Percentiles rank a stretch among this genome's conserved stretches.
These are phyloP conservation scores for Gastroboletus turbinatus DNA, from an alignment of 1,284 basidiomycete genomes.

Conservation along the genomic window DNA sequence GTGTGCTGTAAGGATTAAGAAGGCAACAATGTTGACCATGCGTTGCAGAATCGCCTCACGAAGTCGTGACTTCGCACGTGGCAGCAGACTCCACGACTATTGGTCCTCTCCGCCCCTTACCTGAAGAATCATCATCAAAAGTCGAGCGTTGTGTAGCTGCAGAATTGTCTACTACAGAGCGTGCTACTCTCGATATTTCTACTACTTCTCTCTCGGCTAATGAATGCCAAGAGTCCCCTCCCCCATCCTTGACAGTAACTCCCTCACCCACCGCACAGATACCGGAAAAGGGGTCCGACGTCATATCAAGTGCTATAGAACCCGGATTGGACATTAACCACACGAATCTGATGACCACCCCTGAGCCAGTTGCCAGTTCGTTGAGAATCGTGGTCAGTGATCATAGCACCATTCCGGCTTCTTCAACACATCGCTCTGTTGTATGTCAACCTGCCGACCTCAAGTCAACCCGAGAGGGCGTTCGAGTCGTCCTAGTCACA, in stretches of 20 bases:
- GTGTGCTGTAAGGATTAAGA: background rate
- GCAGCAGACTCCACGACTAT: slow-evolving; percentile 5
- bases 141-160: slow-evolving; percentile 1
- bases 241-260: slow-evolving; percentile 9
- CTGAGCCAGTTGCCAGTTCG: slow-evolving; percentile 13
- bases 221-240: slow-evolving; percentile 9
- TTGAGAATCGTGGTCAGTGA: slow-evolving; percentile 35
- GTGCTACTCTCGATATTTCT: slow-evolving; percentile 8
- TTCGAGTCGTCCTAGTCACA: slow-evolving; percentile 60
- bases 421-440: slow-evolving; percentile 6
- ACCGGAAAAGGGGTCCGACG: slow-evolving; percentile 17
- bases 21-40: slow-evolving; percentile 12
- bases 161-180: slow-evolving; percentile 7
- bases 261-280: slow-evolving; percentile 14
- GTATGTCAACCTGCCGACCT: slow-evolving; percentile 32
- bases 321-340: slow-evolving; percentile 8
- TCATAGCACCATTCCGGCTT: slow-evolving; percentile 21
- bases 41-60: slow-evolving; percentile 16
- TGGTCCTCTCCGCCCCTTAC: slow-evolving; percentile 3
- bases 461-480: slow-evolving; percentile 52
- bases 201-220: slow-evolving; percentile 5
- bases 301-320: slow-evolving; percentile 11
- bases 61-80: slow-evolving; percentile 12
- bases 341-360: slow-evolving; percentile 9
- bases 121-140: slow-evolving; percentile 8